These are phyloP conservation scores for Hypoxylon intermedium DNA, from an alignment of 495 filamentous ascomycete genomes.

Conservation along the genomic window DNA sequence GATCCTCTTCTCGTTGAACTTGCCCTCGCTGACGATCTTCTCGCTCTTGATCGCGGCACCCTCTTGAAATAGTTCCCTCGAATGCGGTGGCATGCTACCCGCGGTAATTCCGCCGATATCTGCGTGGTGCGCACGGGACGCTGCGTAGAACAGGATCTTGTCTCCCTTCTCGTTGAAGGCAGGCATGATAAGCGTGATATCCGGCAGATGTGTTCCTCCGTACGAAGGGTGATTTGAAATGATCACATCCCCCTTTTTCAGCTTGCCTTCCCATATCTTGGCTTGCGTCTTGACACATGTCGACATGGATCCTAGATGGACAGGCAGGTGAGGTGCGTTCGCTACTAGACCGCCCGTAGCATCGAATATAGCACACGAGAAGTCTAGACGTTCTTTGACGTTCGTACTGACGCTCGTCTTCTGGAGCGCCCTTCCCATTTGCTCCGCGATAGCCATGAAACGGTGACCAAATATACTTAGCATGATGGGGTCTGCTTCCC, in stretches of 20 bases:
- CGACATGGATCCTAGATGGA: slow-evolving; percentile 91
- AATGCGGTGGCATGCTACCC: slow-evolving; percentile 96
- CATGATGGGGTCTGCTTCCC: slow-evolving; percentile 82
- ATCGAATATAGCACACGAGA: slow-evolving; percentile 95
- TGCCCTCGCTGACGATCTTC: slow-evolving; percentile 88
- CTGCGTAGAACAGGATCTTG: slow-evolving; percentile 95
- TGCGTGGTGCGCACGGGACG: slow-evolving; percentile 92
- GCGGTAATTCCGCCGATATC: slow-evolving; percentile 97
- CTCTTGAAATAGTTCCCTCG: slow-evolving; percentile 91
- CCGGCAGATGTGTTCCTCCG: slow-evolving; percentile 80
- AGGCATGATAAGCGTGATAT: slow-evolving; percentile 93
- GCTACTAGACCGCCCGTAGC: slow-evolving; percentile 89
- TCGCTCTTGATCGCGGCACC: slow-evolving; percentile 93
- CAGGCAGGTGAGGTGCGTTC: slow-evolving; percentile 92
- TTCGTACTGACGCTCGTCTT: slow-evolving; percentile 98
- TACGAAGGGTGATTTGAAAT: slow-evolving; percentile 96
- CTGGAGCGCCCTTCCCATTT: slow-evolving; percentile 94
- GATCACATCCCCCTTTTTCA: slow-evolving; percentile 90
- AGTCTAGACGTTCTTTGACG: slow-evolving; percentile 96
- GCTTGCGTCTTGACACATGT: slow-evolving; percentile 94
- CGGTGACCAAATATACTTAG: slow-evolving; percentile 94
- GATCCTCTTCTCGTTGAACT: slow-evolving; percentile 87
- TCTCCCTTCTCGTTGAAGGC: slow-evolving; percentile 79
- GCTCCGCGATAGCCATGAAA: slow-evolving; percentile 99
- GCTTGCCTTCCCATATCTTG: slow-evolving; percentile 87